Evolutionary conservation across 2,329 filamentous ascomycete genomes (phyloP).

Genomic region (Stachybotrys echinatus): DNA sequence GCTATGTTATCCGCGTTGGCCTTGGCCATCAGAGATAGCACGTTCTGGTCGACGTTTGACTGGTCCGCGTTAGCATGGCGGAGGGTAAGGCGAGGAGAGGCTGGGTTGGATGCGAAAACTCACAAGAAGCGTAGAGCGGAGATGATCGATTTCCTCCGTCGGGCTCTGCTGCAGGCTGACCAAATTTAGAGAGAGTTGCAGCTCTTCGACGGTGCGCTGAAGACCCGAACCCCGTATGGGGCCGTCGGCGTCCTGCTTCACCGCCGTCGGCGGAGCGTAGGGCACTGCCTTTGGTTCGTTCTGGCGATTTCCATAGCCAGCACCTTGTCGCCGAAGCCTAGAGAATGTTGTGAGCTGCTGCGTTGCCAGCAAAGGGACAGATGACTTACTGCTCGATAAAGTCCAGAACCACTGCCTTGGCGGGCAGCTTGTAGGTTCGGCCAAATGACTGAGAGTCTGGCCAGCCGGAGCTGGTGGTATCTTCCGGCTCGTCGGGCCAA

Average conservation of each 20-base stretch:
- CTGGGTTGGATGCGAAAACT: slow-evolving; percentile 27
- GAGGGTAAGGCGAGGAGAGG: neutral
- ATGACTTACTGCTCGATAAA: slow-evolving; percentile 61
- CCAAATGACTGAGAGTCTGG: slow-evolving; percentile 56
- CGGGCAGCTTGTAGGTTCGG: slow-evolving; percentile 58
- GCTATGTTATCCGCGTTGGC: slow-evolving; percentile 38
- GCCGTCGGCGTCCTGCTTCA: slow-evolving; percentile 6
- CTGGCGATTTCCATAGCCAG: slow-evolving; percentile 27
- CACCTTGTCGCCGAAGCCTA: slow-evolving; percentile 31
- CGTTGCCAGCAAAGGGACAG: neutral
- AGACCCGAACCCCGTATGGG: slow-evolving; percentile 27
- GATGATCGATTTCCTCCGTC: slow-evolving; percentile 43
- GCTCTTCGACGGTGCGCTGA: slow-evolving; percentile 49
- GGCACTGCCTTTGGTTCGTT: slow-evolving; percentile 24
- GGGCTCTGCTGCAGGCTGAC: slow-evolving; percentile 48
- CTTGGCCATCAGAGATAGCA: slow-evolving; percentile 45
- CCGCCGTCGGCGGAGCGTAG: slow-evolving; percentile 15
- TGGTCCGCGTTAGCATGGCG: slow-evolving; percentile 18
- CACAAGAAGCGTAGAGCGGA: slow-evolving; percentile 60
- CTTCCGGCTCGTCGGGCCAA: slow-evolving; percentile 50
- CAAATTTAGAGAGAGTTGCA: slow-evolving; percentile 62
- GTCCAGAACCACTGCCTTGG: slow-evolving; percentile 61
- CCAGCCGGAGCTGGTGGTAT: slow-evolving; percentile 51
- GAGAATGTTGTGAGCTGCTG: slow-evolving; percentile 3
- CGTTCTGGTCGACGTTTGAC: slow-evolving; percentile 37